phyloP scores from a whole-genome alignment of 495 filamentous ascomycete genomes.

The Aspergillus biplanus region DNA sequence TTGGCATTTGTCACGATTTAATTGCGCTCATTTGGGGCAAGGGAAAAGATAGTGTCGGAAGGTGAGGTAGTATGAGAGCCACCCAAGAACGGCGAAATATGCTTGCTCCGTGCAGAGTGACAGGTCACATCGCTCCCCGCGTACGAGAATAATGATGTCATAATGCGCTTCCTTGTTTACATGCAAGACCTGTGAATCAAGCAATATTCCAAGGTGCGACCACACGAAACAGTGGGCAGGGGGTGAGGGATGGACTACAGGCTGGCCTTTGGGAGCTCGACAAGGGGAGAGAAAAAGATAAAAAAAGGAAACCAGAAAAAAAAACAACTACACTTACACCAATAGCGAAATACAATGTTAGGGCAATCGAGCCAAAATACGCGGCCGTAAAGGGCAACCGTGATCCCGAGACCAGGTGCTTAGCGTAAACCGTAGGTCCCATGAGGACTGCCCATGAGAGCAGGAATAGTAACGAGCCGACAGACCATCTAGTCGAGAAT shows the following conservation, averaged over 20 bases:
- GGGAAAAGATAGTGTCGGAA: background rate
- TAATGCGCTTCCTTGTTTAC: slow-evolving; percentile 1
- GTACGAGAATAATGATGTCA: slow-evolving; percentile 17
- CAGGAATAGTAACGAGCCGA: slow-evolving; percentile 88
- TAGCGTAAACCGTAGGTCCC: slow-evolving; percentile 80
- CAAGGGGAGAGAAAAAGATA: background rate
- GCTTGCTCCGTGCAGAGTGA: slow-evolving; percentile 10
- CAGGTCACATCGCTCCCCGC: slow-evolving; percentile 12
- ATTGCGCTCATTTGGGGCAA: background rate
- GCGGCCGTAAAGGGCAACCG: slow-evolving; percentile 93
- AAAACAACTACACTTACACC: slow-evolving; percentile 66
- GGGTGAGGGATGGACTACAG: slow-evolving; percentile 3
- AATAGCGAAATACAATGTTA: slow-evolving; percentile 90
- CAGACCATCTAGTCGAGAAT: slow-evolving; percentile 74
- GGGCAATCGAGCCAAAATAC: slow-evolving; percentile 91
- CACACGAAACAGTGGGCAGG: slow-evolving; percentile 12
- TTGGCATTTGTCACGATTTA: slow-evolving; percentile 5
- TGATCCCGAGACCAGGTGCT: slow-evolving; percentile 82
- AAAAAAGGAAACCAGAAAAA: background rate
- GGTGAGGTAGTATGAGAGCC: background rate
- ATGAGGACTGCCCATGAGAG: slow-evolving; percentile 93
- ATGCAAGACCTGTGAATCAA: slow-evolving; percentile 15
- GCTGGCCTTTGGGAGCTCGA: background rate
- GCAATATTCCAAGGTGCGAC: slow-evolving; percentile 3
- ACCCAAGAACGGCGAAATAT: background rate